phyloP scores from a whole-genome alignment of 2,329 filamentous ascomycete genomes.

The Fusarium circinatum region DNA sequence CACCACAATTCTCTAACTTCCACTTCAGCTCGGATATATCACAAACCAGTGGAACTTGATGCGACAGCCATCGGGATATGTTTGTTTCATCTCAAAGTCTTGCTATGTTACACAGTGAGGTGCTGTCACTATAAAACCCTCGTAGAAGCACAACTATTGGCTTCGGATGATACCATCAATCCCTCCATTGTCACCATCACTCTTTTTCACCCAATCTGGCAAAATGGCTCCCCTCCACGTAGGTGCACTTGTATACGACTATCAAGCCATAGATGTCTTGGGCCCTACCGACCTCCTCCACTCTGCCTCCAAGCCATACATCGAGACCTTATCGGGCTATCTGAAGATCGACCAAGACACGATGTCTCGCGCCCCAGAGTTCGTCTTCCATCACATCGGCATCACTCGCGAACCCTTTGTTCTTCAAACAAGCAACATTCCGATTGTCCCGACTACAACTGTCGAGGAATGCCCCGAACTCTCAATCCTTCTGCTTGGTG shows the following conservation, averaged over 20 bases:
- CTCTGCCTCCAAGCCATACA: slow-evolving; percentile 36
- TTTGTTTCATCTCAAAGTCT: background rate
- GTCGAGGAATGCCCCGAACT: slow-evolving; percentile 51
- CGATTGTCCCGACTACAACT: slow-evolving; percentile 45
- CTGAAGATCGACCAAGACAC: slow-evolving; percentile 31
- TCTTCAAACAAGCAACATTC: slow-evolving; percentile 13
- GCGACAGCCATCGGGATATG: background rate
- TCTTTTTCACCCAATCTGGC: background rate
- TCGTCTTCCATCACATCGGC: slow-evolving; percentile 50
- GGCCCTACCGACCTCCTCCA: slow-evolving; percentile 48
- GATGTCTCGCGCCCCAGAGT: slow-evolving; percentile 42
- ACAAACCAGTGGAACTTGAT: background rate
- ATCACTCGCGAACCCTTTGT: slow-evolving; percentile 44
- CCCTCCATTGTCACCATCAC: background rate
- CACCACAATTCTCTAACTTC: slow-evolving; percentile 1
- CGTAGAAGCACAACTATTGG: rapidly evolving
- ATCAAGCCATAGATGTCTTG: slow-evolving; percentile 49
- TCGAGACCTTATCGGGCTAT: slow-evolving; percentile 17
- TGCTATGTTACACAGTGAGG: rapidly evolving
- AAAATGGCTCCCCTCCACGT: slow-evolving; percentile 27
- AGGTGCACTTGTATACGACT: slow-evolving; percentile 42
- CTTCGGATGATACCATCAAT: background rate
- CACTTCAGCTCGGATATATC: slow-evolving; percentile 10
- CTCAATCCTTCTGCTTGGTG: slow-evolving; percentile 51
- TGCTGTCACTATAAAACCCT: background rate